These are phyloP conservation scores for Auricularia auricula-judae DNA, from an alignment of 768 basidiomycete genomes.

Conservation along the genomic window DNA sequence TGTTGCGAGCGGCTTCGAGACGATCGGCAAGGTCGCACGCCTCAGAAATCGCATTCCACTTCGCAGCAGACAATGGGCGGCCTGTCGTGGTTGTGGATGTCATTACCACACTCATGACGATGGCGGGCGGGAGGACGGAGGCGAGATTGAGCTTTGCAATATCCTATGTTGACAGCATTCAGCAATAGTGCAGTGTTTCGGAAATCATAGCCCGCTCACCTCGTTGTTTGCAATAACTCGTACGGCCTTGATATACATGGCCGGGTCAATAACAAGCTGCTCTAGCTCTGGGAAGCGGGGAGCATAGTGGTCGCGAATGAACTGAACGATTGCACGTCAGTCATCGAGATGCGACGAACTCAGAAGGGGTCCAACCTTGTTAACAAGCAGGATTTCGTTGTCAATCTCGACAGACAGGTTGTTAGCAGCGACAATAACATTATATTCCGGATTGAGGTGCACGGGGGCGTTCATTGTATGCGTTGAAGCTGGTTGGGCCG, in stretches of 20 bases:
- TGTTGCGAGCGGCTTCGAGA: constrained; percentile 82
- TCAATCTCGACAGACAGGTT: constrained; percentile 97
- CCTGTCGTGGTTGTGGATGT: constrained; percentile 90
- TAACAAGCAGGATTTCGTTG: constrained; percentile 93
- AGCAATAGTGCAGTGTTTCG: too few species aligned
- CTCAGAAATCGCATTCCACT: constrained; percentile 72
- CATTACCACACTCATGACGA: constrained; percentile 92
- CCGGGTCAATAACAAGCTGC: constrained; percentile 83
- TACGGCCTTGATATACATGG: constrained; percentile 87
- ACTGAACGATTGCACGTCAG: constrained; percentile 33
- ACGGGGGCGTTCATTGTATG: constrained; percentile 71
- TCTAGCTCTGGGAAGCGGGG: constrained; percentile 95
- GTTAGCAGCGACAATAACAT: constrained; percentile 93
- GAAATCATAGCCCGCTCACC: constrained; percentile 24
- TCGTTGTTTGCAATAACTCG: constrained; percentile 77
- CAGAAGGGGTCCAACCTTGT: constrained; percentile 53
- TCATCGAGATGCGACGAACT: background rate
- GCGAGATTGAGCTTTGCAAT: constrained; percentile 76
- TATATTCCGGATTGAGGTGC: constrained; percentile 90
- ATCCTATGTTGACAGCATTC: constrained; percentile 38
- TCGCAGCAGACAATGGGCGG: constrained; percentile 48
- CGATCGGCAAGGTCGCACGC: constrained; percentile 86
- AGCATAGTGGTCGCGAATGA: constrained; percentile 95
- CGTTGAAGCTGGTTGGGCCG: constrained; percentile 63
- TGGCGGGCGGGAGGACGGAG: constrained; percentile 73